phyloP scores from a whole-genome alignment of 768 basidiomycete species.

The Trametes elegans region DNA sequence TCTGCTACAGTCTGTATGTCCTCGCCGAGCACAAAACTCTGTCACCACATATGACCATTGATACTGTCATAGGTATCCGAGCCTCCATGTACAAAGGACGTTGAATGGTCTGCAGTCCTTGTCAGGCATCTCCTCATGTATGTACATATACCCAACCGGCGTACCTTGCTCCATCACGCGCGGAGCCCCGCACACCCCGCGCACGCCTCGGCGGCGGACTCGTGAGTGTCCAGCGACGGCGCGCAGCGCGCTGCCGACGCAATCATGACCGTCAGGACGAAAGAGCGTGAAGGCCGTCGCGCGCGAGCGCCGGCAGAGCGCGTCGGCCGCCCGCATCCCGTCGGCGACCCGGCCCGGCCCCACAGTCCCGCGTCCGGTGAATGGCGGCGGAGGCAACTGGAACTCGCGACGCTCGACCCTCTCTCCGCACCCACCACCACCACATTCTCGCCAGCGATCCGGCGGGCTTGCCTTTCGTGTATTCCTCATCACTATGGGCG shows the following conservation, averaged over 20 bases:
- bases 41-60: too few relatives aligned
- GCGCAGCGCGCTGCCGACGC: neutral
- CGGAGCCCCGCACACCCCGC: neutral
- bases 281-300: neutral
- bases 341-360: conserved; percentile 8
- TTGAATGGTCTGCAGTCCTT: neutral
- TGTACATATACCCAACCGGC: neutral
- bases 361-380: neutral
- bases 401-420: too few relatives aligned
- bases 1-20: too few relatives aligned
- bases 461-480: neutral
- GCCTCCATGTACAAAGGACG: too few relatives aligned
- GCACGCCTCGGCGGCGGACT: too few relatives aligned
- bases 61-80: too few relatives aligned
- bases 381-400: too few relatives aligned
- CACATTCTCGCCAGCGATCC: neutral
- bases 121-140: neutral
- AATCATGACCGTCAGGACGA: neutral
- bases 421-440: neutral
- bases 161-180: neutral
- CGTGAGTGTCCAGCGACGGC: too few relatives aligned
- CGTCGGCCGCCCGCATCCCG: conserved; percentile 11
- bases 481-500: neutral
- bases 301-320: neutral
- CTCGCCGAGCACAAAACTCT: too few relatives aligned